Evolutionary conservation across 1,139 yeast species (phyloP).

Genomic region (Debaryomyces nepalensis): DNA sequence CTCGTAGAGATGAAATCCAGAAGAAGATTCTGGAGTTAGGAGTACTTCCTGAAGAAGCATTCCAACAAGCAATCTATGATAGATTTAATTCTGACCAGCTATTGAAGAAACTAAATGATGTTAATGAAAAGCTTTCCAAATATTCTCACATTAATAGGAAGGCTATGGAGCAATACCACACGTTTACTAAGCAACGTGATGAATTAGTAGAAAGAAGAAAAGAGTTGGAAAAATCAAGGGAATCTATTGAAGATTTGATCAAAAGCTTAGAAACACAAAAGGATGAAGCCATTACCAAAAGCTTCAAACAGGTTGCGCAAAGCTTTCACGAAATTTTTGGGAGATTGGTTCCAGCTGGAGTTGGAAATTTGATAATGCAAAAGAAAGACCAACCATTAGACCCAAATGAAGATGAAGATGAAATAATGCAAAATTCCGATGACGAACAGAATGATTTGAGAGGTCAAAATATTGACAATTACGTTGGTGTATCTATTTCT

Average conservation of each 20-base stretch:
- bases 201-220: conserved; percentile 65
- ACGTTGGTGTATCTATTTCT: conserved; percentile 81
- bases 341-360: conserved; percentile 81
- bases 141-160: conserved; percentile 85
- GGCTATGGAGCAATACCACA: conserved; percentile 83
- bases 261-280: conserved; percentile 76
- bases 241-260: conserved; percentile 75
- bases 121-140: conserved; percentile 62
- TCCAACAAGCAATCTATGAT: conserved; percentile 46
- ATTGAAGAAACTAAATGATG: conserved; percentile 56
- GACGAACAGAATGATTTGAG: conserved; percentile 25
- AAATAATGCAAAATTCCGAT: conserved; percentile 22
- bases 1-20: conserved; percentile 74
- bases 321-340: conserved; percentile 78
- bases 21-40: conserved; percentile 82
- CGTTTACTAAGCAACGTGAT: conserved; percentile 74
- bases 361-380: conserved; percentile 74
- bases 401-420: conserved; percentile 20
- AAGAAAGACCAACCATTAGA: conserved; percentile 32
- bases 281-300: conserved; percentile 77
- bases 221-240: conserved; percentile 73
- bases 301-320: conserved; percentile 76
- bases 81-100: conserved; percentile 57
- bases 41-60: conserved; percentile 85
- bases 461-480: conserved; percentile 55